These are phyloP conservation scores for Phlebopus sp. DNA, from an alignment of 1,284 basidiomycete species.

Conservation along the genomic window DNA sequence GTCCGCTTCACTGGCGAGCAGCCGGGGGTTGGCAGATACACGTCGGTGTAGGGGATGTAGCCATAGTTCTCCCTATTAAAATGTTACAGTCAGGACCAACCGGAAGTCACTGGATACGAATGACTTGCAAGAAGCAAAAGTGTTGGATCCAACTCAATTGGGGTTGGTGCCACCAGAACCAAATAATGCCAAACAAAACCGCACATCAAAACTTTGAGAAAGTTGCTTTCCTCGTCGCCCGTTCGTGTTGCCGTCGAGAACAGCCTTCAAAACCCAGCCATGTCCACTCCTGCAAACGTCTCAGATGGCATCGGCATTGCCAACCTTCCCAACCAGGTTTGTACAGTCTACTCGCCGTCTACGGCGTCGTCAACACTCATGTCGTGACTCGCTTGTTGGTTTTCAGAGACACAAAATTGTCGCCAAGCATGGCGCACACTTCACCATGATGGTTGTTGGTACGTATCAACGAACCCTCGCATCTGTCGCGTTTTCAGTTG, in stretches of 20 bases:
- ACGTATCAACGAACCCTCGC: constrained; percentile 34
- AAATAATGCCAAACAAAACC: constrained; percentile 26
- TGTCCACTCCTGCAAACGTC: constrained; percentile 26
- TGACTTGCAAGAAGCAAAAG: too few relatives aligned
- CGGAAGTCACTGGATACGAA: too few relatives aligned
- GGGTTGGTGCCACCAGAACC: constrained; percentile 19
- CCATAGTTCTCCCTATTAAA: too few relatives aligned
- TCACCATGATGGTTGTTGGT: constrained; percentile 99
- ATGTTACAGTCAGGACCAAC: too few relatives aligned
- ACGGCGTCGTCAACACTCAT: not conserved
- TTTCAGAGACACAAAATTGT: constrained; percentile 91
- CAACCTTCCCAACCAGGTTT: constrained; percentile 96
- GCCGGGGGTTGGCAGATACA: too few relatives aligned
- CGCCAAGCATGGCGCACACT: constrained; percentile 94
- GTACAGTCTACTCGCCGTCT: constrained; percentile 22
- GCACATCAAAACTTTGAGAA: constrained; percentile 18
- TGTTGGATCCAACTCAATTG: too few relatives aligned
- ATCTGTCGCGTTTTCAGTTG: not conserved
- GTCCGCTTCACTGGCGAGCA: too few relatives aligned
- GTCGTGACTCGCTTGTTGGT: constrained; percentile 10
- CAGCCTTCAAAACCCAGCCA: constrained; percentile 13
- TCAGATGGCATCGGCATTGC: constrained; percentile 82
- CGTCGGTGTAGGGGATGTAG: too few relatives aligned
- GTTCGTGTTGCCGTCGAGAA: constrained; percentile 19
- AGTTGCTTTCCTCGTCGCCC: constrained; percentile 19